Conservation (phyloP, 345 rosid species). For the Zanthoxylum bungeanum region DNA sequence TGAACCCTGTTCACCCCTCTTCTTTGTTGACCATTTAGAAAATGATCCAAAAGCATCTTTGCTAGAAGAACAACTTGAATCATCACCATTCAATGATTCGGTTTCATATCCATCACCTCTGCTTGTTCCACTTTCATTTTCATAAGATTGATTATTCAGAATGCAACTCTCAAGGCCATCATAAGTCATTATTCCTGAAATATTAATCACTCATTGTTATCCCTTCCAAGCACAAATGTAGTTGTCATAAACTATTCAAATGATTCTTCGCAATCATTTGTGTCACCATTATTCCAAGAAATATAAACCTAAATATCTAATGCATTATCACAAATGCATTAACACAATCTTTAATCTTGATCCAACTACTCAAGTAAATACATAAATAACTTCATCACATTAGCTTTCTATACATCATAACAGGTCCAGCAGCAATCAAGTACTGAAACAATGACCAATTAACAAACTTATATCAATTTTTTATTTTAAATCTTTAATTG, state of each 20-base stretch:
- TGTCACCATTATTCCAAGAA: not conserved
- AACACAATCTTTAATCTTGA: too few relatives aligned
- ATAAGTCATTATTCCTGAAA: slow-evolving; percentile 75
- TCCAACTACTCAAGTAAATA: not conserved
- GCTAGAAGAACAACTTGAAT: slow-evolving; percentile 91
- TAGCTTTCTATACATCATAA: not conserved
- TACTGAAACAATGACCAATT: not conserved
- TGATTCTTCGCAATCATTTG: not conserved
- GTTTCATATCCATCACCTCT: slow-evolving; percentile 72
- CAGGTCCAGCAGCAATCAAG: not conserved
- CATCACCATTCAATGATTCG: slow-evolving; percentile 78
- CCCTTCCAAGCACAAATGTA: not conserved
- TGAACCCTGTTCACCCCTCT: slow-evolving; percentile 47
- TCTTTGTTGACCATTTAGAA: slow-evolving; percentile 63
- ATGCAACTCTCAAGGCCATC: slow-evolving; percentile 88
- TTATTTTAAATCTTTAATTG: not conserved
- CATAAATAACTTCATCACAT: too few relatives aligned
- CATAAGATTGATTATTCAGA: slow-evolving; percentile 74
- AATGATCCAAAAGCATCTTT: slow-evolving; percentile 85
- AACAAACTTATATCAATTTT: not conserved
- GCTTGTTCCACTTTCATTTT: slow-evolving; percentile 77
- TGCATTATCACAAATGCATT: not conserved
- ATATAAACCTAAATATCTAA: not conserved
- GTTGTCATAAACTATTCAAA: not conserved
- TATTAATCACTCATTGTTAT: not conserved